Conservation (phyloP, 345 rosid genomes). For the Hibiscus trionum region DNA sequence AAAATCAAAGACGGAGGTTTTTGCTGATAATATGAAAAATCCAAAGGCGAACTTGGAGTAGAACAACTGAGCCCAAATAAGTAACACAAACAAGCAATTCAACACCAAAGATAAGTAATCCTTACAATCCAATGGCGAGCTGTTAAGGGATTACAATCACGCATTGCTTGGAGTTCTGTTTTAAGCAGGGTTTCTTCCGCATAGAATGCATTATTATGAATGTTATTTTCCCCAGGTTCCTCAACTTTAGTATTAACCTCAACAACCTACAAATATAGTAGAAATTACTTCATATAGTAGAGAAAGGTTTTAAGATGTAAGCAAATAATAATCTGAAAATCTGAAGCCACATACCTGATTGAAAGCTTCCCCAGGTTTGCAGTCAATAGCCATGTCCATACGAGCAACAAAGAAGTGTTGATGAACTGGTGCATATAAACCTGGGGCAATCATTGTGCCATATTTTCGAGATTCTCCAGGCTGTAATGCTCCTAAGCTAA, state of each 20-base stretch:
- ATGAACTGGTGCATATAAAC: conserved; percentile 71
- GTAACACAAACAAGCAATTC: neutral
- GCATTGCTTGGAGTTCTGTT: conserved; percentile 60
- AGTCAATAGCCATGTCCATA: conserved; percentile 74
- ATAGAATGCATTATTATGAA: conserved; percentile 66
- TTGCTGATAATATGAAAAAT: neutral
- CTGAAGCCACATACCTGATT: conserved; percentile 37
- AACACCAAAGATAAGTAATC: neutral
- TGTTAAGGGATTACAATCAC: conserved; percentile 56
- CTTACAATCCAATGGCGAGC: conserved; percentile 89
- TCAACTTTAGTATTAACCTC: conserved; percentile 68
- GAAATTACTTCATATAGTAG: neutral
- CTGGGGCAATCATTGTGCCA: conserved; percentile 70
- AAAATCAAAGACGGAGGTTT: neutral
- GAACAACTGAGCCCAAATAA: neutral
- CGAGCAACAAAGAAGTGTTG: conserved; percentile 79
- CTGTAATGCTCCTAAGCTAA: conserved; percentile 68
- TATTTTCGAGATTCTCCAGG: conserved; percentile 62
- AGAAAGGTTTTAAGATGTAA: neutral
- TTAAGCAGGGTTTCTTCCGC: conserved; percentile 54
- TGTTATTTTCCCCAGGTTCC: conserved; percentile 54
- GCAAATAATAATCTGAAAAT: neutral
- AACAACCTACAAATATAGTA: conserved; percentile 36
- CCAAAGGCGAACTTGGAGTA: neutral
- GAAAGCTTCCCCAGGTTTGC: conserved; percentile 61